phyloP scores from a whole-genome alignment of 768 basidiomycete genomes.

The Lanmaoa pseudosensibilis region DNA sequence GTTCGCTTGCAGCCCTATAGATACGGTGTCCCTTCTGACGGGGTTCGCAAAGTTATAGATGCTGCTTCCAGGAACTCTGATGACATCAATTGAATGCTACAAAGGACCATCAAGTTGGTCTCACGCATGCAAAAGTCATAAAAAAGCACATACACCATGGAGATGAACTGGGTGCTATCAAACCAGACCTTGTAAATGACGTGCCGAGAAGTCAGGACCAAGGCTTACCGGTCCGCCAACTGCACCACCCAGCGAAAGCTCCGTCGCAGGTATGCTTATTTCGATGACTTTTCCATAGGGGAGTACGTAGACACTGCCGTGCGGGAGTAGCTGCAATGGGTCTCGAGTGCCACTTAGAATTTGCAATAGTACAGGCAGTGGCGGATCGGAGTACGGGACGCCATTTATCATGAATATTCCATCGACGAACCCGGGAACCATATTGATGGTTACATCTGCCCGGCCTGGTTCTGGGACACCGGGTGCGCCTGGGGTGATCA shows the following conservation, averaged over 20 bases:
- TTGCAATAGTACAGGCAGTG: constrained; percentile 45
- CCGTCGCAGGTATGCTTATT: constrained; percentile 35
- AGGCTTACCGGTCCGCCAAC: constrained; percentile 14
- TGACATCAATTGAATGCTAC: constrained; percentile 42
- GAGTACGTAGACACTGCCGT: constrained; percentile 42
- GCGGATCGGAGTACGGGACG: constrained; percentile 32
- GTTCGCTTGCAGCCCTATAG: constrained; percentile 26
- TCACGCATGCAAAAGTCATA: not conserved
- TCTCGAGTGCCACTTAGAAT: constrained; percentile 38
- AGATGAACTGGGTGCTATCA: constrained; percentile 39
- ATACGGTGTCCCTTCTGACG: constrained; percentile 50
- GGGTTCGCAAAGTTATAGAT: constrained; percentile 50
- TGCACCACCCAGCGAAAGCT: constrained; percentile 6
- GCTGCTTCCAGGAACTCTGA: constrained; percentile 39
- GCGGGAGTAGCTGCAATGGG: constrained; percentile 39
- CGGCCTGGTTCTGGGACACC: constrained; percentile 36
- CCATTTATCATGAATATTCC: constrained; percentile 28
- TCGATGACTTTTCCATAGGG: constrained; percentile 46
- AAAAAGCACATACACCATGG: constrained; percentile 39
- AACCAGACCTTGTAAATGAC: not conserved
- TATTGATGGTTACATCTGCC: constrained; percentile 41
- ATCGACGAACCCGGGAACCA: constrained; percentile 26
- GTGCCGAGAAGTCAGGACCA: not conserved
- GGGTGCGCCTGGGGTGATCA: constrained; percentile 29
- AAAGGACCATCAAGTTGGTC: not conserved